Conservation (phyloP, 441 rosid species). For the Euphorbia schlechtendalii region DNA sequence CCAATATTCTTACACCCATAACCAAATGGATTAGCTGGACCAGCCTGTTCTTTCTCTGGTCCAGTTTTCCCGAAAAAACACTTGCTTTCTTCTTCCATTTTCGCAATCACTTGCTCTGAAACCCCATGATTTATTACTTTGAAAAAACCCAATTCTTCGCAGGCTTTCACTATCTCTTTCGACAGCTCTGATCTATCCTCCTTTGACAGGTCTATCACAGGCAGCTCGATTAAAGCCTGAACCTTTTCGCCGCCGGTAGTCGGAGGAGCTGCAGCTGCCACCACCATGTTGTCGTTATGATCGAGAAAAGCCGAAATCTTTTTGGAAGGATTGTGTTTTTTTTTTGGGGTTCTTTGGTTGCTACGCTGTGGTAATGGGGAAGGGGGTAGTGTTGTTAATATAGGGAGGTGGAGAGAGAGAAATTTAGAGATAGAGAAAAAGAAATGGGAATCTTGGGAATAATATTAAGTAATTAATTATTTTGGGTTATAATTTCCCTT, state of each 20-base stretch:
- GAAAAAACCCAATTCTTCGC: conserved; percentile 73
- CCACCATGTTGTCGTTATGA: too few relatives aligned
- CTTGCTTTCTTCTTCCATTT: conserved; percentile 51
- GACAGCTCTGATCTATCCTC: conserved; percentile 40
- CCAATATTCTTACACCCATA: conserved; percentile 82
- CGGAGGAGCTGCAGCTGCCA: conserved; percentile 65
- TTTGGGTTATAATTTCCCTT: too few relatives aligned
- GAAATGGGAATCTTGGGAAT: too few relatives aligned
- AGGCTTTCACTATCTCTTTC: conserved; percentile 49
- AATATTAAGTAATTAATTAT: too few relatives aligned
- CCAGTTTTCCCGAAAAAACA: conserved; percentile 51
- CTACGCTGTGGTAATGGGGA: too few relatives aligned
- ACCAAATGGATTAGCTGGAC: conserved; percentile 56
- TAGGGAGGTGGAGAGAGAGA: too few relatives aligned
- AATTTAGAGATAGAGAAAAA: too few relatives aligned
- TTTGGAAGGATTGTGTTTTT: too few relatives aligned
- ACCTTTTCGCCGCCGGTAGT: conserved; percentile 29
- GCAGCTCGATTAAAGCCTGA: conserved; percentile 38
- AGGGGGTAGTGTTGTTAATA: too few relatives aligned
- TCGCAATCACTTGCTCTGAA: conserved; percentile 29
- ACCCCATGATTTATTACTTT: conserved; percentile 75
- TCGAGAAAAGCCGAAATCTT: too few relatives aligned
- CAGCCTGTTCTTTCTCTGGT: conserved; percentile 49
- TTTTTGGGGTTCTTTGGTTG: too few relatives aligned
- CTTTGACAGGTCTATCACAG: conserved; percentile 54